Evolutionary conservation across 257 asterid species (phyloP).

Genomic region (Fraxinus pennsylvanica): DNA sequence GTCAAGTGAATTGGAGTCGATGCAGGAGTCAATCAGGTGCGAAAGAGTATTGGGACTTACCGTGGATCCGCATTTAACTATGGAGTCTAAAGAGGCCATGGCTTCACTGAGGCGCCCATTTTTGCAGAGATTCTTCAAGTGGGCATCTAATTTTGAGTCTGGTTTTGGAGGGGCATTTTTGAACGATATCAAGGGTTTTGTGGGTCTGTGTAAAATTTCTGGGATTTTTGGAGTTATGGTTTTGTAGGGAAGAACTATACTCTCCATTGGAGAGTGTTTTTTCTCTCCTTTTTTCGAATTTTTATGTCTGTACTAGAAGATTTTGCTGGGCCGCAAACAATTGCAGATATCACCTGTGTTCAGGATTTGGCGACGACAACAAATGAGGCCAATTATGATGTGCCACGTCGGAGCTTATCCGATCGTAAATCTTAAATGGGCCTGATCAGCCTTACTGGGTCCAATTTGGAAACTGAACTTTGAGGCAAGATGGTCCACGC

Average conservation of each 20-base stretch:
- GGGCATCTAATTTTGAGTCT: conserved; percentile 39
- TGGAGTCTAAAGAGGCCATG: conserved; percentile 48
- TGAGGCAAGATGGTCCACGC: not conserved
- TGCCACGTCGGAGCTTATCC: not conserved
- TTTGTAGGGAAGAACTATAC: conserved; percentile 57
- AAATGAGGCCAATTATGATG: not conserved
- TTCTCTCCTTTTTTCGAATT: not conserved
- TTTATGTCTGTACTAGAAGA: not conserved
- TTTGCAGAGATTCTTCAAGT: conserved; percentile 60
- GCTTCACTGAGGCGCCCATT: conserved; percentile 64
- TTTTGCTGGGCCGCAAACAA: not conserved
- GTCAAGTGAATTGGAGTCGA: conserved; percentile 43
- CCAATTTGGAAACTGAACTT: not conserved
- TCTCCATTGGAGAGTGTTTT: conserved; percentile 49
- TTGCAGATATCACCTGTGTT: not conserved
- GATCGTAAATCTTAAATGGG: not conserved
- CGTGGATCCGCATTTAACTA: conserved; percentile 34
- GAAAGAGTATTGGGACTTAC: conserved; percentile 58
- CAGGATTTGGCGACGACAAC: not conserved
- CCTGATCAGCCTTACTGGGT: not conserved
- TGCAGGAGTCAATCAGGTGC: conserved; percentile 58
- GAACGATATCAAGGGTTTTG: conserved; percentile 15
- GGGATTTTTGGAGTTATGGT: conserved; percentile 35
- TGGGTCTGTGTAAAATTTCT: conserved; percentile 30
- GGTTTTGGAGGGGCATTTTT: conserved; percentile 26